Evolutionary conservation across 2,329 filamentous ascomycete species (phyloP).

Genomic region (Fusarium liriodendri): DNA sequence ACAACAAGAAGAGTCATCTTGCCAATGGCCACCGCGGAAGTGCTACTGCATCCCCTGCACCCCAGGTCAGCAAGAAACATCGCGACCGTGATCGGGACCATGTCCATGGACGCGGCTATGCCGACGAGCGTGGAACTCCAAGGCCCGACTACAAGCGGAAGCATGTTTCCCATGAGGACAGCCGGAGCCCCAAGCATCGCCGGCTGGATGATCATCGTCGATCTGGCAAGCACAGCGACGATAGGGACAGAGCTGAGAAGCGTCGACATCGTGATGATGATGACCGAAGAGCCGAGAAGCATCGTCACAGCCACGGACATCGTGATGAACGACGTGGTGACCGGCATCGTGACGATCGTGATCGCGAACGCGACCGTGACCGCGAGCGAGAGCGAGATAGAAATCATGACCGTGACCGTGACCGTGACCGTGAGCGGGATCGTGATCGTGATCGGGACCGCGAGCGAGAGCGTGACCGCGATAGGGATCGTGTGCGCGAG

Average conservation of each 20-base stretch:
- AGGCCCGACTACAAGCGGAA: slow-evolving; percentile 71
- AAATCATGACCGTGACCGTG: slow-evolving; percentile 31
- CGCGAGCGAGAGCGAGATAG: slow-evolving; percentile 22
- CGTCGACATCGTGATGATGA: slow-evolving; percentile 40
- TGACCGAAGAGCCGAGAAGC: slow-evolving; percentile 36
- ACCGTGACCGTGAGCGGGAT: slow-evolving; percentile 40
- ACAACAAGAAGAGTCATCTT: slow-evolving; percentile 81
- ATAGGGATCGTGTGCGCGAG: slow-evolving; percentile 41
- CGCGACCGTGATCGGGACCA: slow-evolving; percentile 62
- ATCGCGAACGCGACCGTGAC: slow-evolving; percentile 19
- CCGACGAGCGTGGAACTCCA: slow-evolving; percentile 63
- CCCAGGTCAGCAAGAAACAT: slow-evolving; percentile 58
- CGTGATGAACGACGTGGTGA: slow-evolving; percentile 38
- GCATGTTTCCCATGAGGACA: slow-evolving; percentile 62
- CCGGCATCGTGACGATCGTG: slow-evolving; percentile 36
- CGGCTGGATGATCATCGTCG: slow-evolving; percentile 55
- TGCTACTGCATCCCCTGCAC: slow-evolving; percentile 78
- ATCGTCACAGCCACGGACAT: slow-evolving; percentile 33
- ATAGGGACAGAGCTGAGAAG: slow-evolving; percentile 49
- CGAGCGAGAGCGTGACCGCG: slow-evolving; percentile 34
- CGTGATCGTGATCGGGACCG: slow-evolving; percentile 47
- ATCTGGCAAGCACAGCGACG: slow-evolving; percentile 50
- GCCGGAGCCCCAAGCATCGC: slow-evolving; percentile 56
- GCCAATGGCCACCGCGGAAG: slow-evolving; percentile 71
- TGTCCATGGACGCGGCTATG: slow-evolving; percentile 58